Base-by-base conservation (phyloP, 331 rosid genomes). In the Pyrus hybrid region DNA sequence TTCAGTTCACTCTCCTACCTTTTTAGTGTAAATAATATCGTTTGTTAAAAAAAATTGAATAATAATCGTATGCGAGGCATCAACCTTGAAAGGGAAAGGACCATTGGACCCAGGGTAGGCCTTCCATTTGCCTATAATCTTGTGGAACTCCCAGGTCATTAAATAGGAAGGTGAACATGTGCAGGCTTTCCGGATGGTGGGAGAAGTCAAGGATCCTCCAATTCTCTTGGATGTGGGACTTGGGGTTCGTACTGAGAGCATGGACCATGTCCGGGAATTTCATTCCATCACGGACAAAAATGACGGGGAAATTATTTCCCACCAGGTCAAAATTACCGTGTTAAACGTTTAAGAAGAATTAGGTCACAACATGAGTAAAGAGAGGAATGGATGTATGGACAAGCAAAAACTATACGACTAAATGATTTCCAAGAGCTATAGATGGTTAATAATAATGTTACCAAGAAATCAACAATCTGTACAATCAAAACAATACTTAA, bases 71-170 rank as follows among this genome's bases (percentile, higher is more conserved):
- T 26, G 28, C 28, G 28, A 26, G 28, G 28, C 28, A 26, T 26
- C 28, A 26, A 26, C 28, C 28, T 3, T 26, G 28, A 26, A 33
- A 33, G 37, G 37, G 37, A 33, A 33, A 33, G 37, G 10, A 33
- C 28, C 28, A 26, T 26, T 26, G 28, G 28, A 26, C 28, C 28
- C 28, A 26, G 3, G 28, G 28, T 26, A 26, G 28, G 62, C 98
- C 98, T 13, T 93, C 97, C 98, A 93, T 93, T 79, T 93, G 98
- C 82, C 98, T 30, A n/a, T n/a, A n/a, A n/a, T n/a, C n/a, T n/a
- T n/a, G n/a, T n/a, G n/a, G n/a, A n/a, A n/a, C n/a, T n/a, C 98
- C 97, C 58, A 93, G 16, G 71, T 93, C 98, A 78, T 93, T 97
- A 80, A 86, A 93, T 41, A 93, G 82, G 79, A 88, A 93, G 73